Evolutionary conservation across 1,284 basidiomycete genomes (phyloP), one percentile per base, ranked within the genome.

Genomic region (Heterobasidion irregulare): DNA sequence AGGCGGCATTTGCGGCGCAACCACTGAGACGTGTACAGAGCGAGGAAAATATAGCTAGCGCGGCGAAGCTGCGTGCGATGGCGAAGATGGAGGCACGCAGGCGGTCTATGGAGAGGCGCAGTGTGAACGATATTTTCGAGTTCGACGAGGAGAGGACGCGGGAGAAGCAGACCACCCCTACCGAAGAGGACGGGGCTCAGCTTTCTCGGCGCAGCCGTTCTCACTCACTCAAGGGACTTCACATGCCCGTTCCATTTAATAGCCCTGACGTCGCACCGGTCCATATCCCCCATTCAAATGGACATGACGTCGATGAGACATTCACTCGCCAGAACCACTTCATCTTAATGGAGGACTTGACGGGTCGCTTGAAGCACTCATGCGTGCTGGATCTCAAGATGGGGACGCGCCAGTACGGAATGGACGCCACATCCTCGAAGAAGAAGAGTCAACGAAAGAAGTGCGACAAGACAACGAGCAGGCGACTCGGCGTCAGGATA

Each of bases 371-470:
- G 62, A 95, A 91, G 69, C 84, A 84, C 53, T 93, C 97, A 3
- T 99, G 96, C 66, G 97, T 99, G 46, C 82, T 99, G 61, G 96
- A 99, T 71, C 76, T 99, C 64, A 99, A 99, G 78, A 99, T 99
- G 96, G 96, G 96, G 12, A 98, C 95, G 36, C 80, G 96, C 46
- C 96, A 99, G 73, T 98, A 99, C 71, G 97, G 97, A 13, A 90
- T 97, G 71, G 93, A 98, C 65, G 96, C 96, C 19, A 92, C 90
- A 4, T 76, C 86, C 0, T 79, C 84, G 55, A 99, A 99, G 77
- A 98, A 97, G 80, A 90, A 88, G 72, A 97, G 93, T 66, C 97
- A 99, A 74, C 85, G 96, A 51, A 97, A 96, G 73, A 99, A 99
- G 73, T 98, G 96, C 68, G 94, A 98, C 70, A 80, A 89, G 58